A percentile compares a stretch with the other conserved stretches of the same genome.
phyloP scores from a whole-genome alignment of 805 yeast genomes.

The Isabelozyma rhagii region DNA sequence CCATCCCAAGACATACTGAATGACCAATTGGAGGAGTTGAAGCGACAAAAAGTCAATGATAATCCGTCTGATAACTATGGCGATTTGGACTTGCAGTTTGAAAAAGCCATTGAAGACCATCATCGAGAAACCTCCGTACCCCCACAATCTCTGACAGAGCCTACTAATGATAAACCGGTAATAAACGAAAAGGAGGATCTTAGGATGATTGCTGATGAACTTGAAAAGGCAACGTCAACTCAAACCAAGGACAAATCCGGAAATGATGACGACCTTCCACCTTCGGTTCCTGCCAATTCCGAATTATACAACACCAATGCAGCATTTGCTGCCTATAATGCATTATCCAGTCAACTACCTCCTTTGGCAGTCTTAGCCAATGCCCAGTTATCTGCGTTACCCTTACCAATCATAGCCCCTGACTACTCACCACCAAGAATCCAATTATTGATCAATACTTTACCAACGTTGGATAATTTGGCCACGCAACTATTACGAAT shows the following conservation, averaged over 20 bases:
- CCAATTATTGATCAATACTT: constrained; percentile 61
- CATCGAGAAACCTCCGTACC: constrained; percentile 8
- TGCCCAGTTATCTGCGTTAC: constrained; percentile 60
- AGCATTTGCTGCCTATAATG: constrained; percentile 41
- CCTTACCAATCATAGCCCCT: constrained; percentile 56
- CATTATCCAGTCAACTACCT: constrained; percentile 37
- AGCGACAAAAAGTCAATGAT: neutral
- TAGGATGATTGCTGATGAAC: constrained; percentile 29
- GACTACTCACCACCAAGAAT: constrained; percentile 56
- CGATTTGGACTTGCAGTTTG: constrained; percentile 14
- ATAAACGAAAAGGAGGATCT: constrained; percentile 22
- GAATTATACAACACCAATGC: constrained; percentile 38
- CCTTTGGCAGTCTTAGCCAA: constrained; percentile 29
- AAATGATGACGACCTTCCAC: neutral
- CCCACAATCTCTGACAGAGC: constrained; percentile 1
- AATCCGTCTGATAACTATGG: neutral
- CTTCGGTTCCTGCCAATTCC: constrained; percentile 34
- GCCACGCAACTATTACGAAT: constrained; percentile 76
- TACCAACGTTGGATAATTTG: constrained; percentile 77
- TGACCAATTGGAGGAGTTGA: neutral
- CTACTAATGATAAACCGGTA: neutral
- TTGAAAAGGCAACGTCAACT: constrained; percentile 28
- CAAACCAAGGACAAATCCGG: neutral
- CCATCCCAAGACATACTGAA: neutral
- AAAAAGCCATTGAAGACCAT: constrained; percentile 15